phyloP scores from a whole-genome alignment of 169 alveolate genomes.

The Plasmodium fragile region DNA sequence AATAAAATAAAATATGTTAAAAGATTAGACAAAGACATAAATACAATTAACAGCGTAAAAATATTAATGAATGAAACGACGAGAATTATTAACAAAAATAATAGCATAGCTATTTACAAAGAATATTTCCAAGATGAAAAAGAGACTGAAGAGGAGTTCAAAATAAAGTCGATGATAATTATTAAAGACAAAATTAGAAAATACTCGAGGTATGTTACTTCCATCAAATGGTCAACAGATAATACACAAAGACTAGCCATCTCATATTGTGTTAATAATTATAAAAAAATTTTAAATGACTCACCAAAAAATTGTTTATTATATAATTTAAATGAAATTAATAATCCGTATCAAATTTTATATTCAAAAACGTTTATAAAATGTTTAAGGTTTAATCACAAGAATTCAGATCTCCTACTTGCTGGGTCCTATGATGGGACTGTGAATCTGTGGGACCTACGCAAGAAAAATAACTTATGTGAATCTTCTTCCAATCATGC shows the following conservation, averaged over 20 bases:
- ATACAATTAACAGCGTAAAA: slow-evolving; percentile 60
- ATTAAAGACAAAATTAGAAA: slow-evolving; percentile 41
- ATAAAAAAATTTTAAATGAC: slow-evolving; percentile 42
- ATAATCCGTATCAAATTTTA: slow-evolving; percentile 62
- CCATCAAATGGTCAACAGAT: slow-evolving; percentile 66
- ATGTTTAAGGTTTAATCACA: slow-evolving; percentile 70
- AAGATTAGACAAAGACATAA: slow-evolving; percentile 50
- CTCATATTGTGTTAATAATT: slow-evolving; percentile 60
- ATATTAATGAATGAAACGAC: slow-evolving; percentile 63
- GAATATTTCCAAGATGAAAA: slow-evolving; percentile 48
- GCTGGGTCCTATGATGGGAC: slow-evolving; percentile 76
- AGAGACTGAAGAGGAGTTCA: slow-evolving; percentile 47
- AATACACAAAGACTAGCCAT: slow-evolving; percentile 53
- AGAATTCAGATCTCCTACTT: slow-evolving; percentile 51
- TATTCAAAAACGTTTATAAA: slow-evolving; percentile 55
- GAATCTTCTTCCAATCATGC: slow-evolving; percentile 50
- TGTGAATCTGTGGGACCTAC: slow-evolving; percentile 49
- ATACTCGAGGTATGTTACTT: slow-evolving; percentile 41
- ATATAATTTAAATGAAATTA: slow-evolving; percentile 45
- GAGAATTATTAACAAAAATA: slow-evolving; percentile 64
- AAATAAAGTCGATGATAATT: slow-evolving; percentile 56
- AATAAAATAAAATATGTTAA: slow-evolving; percentile 53
- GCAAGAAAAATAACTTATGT: slow-evolving; percentile 67
- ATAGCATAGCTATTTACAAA: slow-evolving; percentile 64
- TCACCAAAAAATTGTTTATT: slow-evolving; percentile 60